These are phyloP conservation scores for Citeromyces matritensis DNA, from an alignment of 805 yeast species.

Conservation along the genomic window DNA sequence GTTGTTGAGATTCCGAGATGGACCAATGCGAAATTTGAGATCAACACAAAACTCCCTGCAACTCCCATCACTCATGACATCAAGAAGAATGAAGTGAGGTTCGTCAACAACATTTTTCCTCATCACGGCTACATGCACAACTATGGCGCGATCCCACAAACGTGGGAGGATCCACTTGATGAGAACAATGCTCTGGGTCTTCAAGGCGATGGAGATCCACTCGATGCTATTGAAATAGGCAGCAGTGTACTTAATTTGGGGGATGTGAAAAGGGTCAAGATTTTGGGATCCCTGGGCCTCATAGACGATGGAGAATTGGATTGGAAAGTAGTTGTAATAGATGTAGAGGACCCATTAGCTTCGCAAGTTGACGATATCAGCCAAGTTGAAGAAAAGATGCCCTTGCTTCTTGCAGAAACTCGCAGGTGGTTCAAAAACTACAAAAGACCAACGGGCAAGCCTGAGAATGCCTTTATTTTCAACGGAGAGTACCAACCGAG, in stretches of 20 bases:
- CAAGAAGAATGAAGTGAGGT: conserved; percentile 62
- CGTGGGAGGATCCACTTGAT: conserved; percentile 92
- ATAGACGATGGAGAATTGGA: conserved; percentile 94
- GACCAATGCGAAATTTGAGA: conserved; percentile 77
- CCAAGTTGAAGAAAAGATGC: conserved; percentile 56
- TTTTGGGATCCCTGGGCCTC: conserved; percentile 64
- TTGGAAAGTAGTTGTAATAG: conserved; percentile 78
- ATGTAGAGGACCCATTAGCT: conserved; percentile 52
- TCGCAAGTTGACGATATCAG: conserved; percentile 39
- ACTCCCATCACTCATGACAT: conserved; percentile 77
- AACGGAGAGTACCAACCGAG: conserved; percentile 49
- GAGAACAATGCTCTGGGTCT: conserved; percentile 20
- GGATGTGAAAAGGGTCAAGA: conserved; percentile 45
- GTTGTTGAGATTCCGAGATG: conserved; percentile 70
- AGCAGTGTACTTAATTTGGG: conserved; percentile 26
- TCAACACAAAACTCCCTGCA: conserved; percentile 35
- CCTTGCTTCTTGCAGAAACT: conserved; percentile 56
- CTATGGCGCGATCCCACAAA: conserved; percentile 83
- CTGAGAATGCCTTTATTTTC: conserved; percentile 61
- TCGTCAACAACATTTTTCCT: conserved; percentile 69
- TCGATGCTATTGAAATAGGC: conserved; percentile 90
- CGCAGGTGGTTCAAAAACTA: conserved; percentile 73
- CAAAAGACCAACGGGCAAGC: conserved; percentile 74
- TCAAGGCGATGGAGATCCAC: conserved; percentile 87
- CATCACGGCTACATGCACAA: conserved; percentile 76